Conservation (phyloP, 2,329 filamentous ascomycete genomes). For the Teratosphaeria gauchensis region DNA sequence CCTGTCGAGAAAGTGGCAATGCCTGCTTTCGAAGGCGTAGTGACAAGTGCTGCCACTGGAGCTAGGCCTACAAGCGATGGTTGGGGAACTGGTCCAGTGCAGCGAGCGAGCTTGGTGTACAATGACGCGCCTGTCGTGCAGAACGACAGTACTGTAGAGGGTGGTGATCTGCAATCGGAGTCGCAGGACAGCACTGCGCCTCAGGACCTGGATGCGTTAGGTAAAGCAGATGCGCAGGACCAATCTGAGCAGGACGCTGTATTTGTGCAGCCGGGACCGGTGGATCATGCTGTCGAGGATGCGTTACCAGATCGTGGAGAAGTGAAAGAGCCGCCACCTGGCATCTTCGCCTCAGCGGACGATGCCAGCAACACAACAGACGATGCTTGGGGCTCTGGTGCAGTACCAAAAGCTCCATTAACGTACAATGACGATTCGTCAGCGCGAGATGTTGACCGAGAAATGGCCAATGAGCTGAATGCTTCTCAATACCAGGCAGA, state of each 20-base stretch:
- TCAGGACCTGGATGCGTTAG: neutral
- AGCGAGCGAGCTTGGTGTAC: neutral
- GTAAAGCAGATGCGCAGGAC: neutral
- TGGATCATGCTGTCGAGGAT: neutral
- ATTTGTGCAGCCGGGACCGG: neutral
- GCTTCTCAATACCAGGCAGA: neutral
- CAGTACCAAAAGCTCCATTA: neutral
- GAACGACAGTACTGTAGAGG: neutral
- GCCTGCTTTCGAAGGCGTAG: neutral
- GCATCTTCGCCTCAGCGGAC: neutral
- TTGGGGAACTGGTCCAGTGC: slow-evolving; percentile 2
- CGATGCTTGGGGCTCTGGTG: neutral
- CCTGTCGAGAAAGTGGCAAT: neutral
- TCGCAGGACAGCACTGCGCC: neutral
- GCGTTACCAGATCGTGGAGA: neutral
- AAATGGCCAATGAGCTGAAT: neutral
- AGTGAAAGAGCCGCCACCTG: neutral
- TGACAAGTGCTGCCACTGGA: neutral
- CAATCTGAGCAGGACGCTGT: neutral
- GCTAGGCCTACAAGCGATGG: neutral
- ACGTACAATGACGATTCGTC: neutral
- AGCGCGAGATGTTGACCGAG: neutral
- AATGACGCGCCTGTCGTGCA: neutral
- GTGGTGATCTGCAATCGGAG: neutral
- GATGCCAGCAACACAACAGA: neutral